Conservation (phyloP, 495 filamentous ascomycete genomes). For the Rusavskia elegans region DNA sequence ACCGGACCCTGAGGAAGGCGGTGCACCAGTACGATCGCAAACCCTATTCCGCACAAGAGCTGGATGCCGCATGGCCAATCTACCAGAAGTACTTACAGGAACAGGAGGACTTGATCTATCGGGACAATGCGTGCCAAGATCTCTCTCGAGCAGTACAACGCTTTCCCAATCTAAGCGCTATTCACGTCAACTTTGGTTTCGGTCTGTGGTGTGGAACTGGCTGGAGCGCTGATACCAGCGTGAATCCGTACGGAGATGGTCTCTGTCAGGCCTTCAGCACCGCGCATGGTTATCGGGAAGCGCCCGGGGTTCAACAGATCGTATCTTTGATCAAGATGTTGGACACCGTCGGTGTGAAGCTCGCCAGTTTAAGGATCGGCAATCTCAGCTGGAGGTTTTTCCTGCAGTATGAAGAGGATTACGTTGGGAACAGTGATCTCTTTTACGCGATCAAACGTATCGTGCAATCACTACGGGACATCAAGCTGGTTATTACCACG, state of each 20-base stretch:
- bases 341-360: not conserved
- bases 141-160: not conserved
- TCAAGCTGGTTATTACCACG: not conserved
- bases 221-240: not conserved
- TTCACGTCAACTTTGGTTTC: not conserved
- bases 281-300: no score
- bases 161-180: not conserved
- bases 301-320: not conserved
- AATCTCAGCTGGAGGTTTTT: slow-evolving; percentile 1
- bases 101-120: not conserved
- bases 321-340: not conserved
- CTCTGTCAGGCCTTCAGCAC: not conserved
- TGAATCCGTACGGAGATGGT: not conserved
- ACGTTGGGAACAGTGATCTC: not conserved
- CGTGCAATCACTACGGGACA: not conserved
- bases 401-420: not conserved
- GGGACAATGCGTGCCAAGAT: not conserved
- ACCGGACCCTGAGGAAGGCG: not conserved
- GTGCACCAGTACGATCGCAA: not conserved
- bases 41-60: not conserved
- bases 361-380: not conserved
- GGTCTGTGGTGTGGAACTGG: not conserved
- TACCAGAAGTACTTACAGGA: not conserved
- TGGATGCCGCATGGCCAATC: slow-evolving; percentile 1
- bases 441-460: not conserved